These are phyloP conservation scores for Bjerkandera adusta DNA, from an alignment of 1,284 basidiomycete genomes.

Conservation along the genomic window DNA sequence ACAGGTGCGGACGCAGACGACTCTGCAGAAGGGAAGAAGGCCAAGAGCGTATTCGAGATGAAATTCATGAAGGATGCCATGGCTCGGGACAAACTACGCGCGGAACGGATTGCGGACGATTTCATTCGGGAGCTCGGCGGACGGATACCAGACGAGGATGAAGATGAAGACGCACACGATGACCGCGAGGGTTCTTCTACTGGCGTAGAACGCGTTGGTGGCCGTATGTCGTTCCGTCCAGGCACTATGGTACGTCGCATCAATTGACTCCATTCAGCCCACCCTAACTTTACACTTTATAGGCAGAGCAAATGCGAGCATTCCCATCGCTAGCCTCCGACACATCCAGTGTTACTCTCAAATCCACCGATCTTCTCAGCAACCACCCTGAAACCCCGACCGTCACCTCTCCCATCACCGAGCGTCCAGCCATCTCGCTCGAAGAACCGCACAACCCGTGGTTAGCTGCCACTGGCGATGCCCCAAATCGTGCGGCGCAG, in stretches of 20 bases:
- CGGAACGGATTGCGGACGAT: slow-evolving; percentile 65
- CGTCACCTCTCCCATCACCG: slow-evolving; percentile 8
- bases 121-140: slow-evolving; percentile 67
- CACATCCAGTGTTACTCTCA: slow-evolving; percentile 66
- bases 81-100: slow-evolving; percentile 58
- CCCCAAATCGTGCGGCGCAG: slow-evolving; percentile 39
- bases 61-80: slow-evolving; percentile 95
- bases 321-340: slow-evolving; percentile 55
- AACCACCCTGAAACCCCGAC: slow-evolving; percentile 29
- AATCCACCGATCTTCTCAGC: slow-evolving; percentile 53
- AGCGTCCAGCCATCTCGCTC: slow-evolving; percentile 16
- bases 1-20: slow-evolving; percentile 34
- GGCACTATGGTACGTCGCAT: slow-evolving; percentile 38
- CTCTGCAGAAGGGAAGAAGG: slow-evolving; percentile 35
- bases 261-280: not conserved
- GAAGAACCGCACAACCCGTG: slow-evolving; percentile 58
- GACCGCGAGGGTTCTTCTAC: slow-evolving; percentile 34
- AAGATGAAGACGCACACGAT: slow-evolving; percentile 34
- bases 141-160: slow-evolving; percentile 31
- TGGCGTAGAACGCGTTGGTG: slow-evolving; percentile 49
- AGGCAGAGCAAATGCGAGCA: slow-evolving; percentile 24
- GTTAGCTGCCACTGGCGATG: slow-evolving; percentile 47
- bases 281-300: not conserved
- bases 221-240: slow-evolving; percentile 57
- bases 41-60: slow-evolving; percentile 82